These are phyloP conservation scores for Trapa incisa DNA, from an alignment of 345 rosid species.

Conservation along the genomic window DNA sequence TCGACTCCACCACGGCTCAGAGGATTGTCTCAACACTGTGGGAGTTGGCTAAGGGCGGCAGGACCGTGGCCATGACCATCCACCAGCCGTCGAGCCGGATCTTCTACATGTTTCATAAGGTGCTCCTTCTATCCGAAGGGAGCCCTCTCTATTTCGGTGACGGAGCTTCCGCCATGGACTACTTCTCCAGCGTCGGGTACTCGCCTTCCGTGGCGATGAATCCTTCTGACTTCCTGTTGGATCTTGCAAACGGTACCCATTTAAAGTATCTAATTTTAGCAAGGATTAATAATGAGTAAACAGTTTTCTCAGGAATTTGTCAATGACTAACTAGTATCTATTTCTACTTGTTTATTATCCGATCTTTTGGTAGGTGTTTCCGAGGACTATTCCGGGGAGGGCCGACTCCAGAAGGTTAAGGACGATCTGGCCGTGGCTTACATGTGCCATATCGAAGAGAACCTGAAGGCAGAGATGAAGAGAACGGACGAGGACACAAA, in stretches of 20 bases:
- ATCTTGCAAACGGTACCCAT: conserved; percentile 27
- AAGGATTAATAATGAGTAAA: too few species aligned
- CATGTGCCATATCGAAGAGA: conserved; percentile 18
- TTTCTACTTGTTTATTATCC: background rate
- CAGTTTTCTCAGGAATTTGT: too few species aligned
- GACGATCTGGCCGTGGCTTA: conserved; percentile 5
- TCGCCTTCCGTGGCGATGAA: conserved; percentile 39
- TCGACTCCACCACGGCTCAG: conserved; percentile 50
- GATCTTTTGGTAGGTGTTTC: background rate
- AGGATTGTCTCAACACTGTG: conserved; percentile 29
- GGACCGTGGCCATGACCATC: conserved; percentile 40
- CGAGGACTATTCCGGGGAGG: background rate
- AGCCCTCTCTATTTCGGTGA: conserved; percentile 35
- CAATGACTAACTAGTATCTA: background rate
- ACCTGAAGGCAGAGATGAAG: conserved; percentile 19
- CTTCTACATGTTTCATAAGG: conserved; percentile 50
- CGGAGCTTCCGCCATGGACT: conserved; percentile 33
- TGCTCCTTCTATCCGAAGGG: conserved; percentile 41
- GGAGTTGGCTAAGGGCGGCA: conserved; percentile 35
- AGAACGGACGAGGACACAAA: background rate
- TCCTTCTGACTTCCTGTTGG: conserved; percentile 44
- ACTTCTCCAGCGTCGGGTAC: conserved; percentile 30
- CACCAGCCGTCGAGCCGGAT: conserved; percentile 53
- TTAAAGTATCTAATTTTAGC: too few species aligned
- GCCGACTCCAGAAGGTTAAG: background rate